Percentiles rank a stretch among this genome's conserved stretches.
Evolutionary conservation across 192 early-diverging fungal genomes (phyloP).

Genomic region (Rhizophagus prolifer): DNA sequence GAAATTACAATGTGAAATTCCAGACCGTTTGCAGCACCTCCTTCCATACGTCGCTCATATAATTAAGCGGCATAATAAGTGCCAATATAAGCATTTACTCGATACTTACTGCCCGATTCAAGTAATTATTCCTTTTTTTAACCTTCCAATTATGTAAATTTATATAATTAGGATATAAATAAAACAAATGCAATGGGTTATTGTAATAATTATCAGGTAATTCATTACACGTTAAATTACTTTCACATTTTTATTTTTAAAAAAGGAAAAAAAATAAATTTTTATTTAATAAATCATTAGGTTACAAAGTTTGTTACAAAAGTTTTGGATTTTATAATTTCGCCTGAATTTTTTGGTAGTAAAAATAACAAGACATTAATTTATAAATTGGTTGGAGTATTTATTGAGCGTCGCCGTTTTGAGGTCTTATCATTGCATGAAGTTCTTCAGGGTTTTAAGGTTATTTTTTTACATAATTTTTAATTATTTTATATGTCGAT

Average conservation of each 20-base stretch:
- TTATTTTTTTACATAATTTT: not conserved
- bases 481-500: not conserved
- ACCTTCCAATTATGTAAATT: not conserved
- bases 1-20: not conserved
- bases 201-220: not conserved
- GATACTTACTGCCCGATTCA: not conserved
- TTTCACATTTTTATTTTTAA: not conserved
- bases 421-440: not conserved
- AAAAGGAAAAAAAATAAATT: too few relatives aligned
- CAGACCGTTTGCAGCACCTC: not conserved
- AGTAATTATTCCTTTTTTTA: not conserved
- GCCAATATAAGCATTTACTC: not conserved
- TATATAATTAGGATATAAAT: not conserved
- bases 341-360: not conserved
- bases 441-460: not conserved
- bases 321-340: not conserved
- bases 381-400: not conserved
- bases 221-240: not conserved
- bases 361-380: not conserved
- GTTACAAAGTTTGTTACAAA: not conserved
- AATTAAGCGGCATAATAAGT: not conserved
- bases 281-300: not conserved
- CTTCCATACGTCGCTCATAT: not conserved
- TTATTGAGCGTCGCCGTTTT: not conserved
- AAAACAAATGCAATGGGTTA: not conserved